Base-by-base conservation (phyloP, 1,284 basidiomycete species). In the Moesziomyces sp. region DNA sequence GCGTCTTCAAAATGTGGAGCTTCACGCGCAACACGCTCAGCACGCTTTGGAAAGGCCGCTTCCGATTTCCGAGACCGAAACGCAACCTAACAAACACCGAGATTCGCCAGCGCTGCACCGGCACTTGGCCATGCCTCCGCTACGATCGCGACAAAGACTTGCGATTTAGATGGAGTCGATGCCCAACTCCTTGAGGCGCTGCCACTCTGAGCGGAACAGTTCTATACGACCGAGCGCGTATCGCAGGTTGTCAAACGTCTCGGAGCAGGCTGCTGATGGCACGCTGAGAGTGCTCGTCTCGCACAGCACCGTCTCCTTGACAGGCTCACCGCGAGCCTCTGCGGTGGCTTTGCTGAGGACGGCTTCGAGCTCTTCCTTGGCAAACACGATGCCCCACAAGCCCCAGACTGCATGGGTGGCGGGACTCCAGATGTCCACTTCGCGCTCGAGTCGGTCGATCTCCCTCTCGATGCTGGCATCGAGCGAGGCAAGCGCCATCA, bases 361-460 rank as follows among this genome's bases (percentile, higher is more conserved):
- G 8, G 60, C 43, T 46, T 76, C 74, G 16, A 83, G 74, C 35
- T 73, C 67, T 33, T 81, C 79, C 35, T 66, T 69, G 4, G 79
- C 79, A 55, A 82, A 79, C 1, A 81, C 79, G 33, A 83, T 71
- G 9, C 82, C 82, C 82, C 82, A 83, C 11, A 83, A 55, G 5
- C 74, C 82, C 82, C 82, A 83, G 21, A 79, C 70, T 10, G 81
- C 81, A 52, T 83, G 78, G 11, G 73, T 74, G 6, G 82, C 82
- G 1, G 80, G 74, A 28, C 73, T 71, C 79, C 78, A 83, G 1
- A 82, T 59, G 18, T 46, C 49, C 11, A 83, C 71, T 55, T 83
- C 82, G 21, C 73, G 56, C 38, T 83, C 82, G 11, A 83, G 70
- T 1, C 82, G 64, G 33, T 82, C 82, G 16, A 81, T 58, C 55